Conservation (phyloP, 2,329 filamentous ascomycete genomes). For the Corinectria fuckeliana region DNA sequence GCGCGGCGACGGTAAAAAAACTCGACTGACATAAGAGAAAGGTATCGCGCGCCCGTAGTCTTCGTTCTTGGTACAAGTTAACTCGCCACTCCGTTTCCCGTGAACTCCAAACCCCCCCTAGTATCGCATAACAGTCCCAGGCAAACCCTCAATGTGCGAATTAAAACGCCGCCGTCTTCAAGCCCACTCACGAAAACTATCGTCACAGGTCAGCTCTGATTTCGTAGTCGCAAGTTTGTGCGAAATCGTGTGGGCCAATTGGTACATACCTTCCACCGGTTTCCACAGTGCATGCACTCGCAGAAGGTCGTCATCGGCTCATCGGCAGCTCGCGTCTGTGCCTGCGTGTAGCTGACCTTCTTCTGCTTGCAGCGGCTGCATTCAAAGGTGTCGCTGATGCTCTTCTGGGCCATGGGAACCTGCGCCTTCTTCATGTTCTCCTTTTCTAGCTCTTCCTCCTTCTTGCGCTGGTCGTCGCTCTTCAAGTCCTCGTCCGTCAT, state of each 20-base stretch:
- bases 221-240: background rate
- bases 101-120: slow-evolving; percentile 34
- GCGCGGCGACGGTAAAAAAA: slow-evolving; percentile 10
- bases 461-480: slow-evolving; percentile 78
- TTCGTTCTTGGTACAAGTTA: slow-evolving; percentile 34
- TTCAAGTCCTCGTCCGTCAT: slow-evolving; percentile 94
- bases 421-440: slow-evolving; percentile 98
- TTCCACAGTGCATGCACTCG: slow-evolving; percentile 72
- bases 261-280: slow-evolving; percentile 72
- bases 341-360: slow-evolving; percentile 95
- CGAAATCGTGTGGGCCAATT: background rate
- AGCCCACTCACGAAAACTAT: slow-evolving; percentile 34
- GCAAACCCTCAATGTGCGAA: slow-evolving; percentile 18
- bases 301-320: slow-evolving; percentile 87
- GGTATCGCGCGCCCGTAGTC: slow-evolving; percentile 31
- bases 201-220: slow-evolving; percentile 14
- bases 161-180: slow-evolving; percentile 27
- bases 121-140: slow-evolving; percentile 20
- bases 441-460: slow-evolving; percentile 78
- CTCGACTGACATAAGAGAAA: slow-evolving; percentile 26
- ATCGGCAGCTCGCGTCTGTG: slow-evolving; percentile 93
- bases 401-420: slow-evolving; percentile 90
- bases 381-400: slow-evolving; percentile 84
- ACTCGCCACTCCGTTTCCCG: slow-evolving; percentile 33
- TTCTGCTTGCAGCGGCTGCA: slow-evolving; percentile 93